These are phyloP conservation scores for Alternaria sp. DNA, from an alignment of 2,329 filamentous ascomycete genomes.

Conservation along the genomic window DNA sequence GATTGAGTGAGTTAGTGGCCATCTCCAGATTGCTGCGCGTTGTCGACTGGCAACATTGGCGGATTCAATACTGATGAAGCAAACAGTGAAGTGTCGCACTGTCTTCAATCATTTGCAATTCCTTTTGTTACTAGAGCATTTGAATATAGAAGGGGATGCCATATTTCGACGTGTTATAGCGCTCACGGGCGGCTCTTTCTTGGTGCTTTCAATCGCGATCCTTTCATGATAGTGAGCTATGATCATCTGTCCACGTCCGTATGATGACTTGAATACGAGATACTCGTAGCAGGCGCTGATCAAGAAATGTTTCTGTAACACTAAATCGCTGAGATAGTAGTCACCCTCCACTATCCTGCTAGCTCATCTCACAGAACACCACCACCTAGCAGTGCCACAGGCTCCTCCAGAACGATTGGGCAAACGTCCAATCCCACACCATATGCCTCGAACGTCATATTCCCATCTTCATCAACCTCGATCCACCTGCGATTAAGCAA, in stretches of 20 bases:
- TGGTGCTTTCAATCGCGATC: too few relatives aligned
- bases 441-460: constrained; percentile 21
- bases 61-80: too few relatives aligned
- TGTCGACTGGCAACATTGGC: not conserved
- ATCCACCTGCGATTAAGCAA: constrained; percentile 24
- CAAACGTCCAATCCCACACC: constrained; percentile 19
- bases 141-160: too few relatives aligned
- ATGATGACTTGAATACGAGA: too few relatives aligned
- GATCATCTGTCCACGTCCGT: too few relatives aligned
- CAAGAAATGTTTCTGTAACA: not conserved
- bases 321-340: not conserved
- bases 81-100: not conserved
- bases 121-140: too few relatives aligned
- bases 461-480: constrained; percentile 9
- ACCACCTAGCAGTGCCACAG: constrained; percentile 12
- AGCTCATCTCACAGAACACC: not conserved
- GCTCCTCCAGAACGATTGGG: constrained; percentile 16
- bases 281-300: too few relatives aligned
- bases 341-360: not conserved
- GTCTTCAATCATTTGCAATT: not conserved
- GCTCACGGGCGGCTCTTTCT: too few relatives aligned
- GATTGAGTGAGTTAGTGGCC: not conserved
- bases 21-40: not conserved
- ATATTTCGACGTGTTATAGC: too few relatives aligned
- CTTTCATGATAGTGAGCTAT: too few relatives aligned